These are phyloP conservation scores for Alternaria ethzedia DNA, from an alignment of 2,329 filamentous ascomycete genomes.

Conservation along the genomic window DNA sequence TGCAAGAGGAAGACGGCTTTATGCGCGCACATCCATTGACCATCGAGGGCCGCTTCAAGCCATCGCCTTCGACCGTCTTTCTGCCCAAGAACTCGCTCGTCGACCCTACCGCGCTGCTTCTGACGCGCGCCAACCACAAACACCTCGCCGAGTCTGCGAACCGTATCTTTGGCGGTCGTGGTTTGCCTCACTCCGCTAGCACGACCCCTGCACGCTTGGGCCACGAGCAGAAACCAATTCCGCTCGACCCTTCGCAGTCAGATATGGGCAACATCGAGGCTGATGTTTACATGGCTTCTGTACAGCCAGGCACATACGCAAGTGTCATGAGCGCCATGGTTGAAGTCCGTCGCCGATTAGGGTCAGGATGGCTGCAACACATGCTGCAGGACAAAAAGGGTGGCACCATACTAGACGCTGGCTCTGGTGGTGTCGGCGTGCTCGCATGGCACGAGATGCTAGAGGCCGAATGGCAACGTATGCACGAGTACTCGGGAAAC, in stretches of 20 bases:
- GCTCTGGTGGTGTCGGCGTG: slow-evolving; percentile 74
- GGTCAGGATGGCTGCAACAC: slow-evolving; percentile 71
- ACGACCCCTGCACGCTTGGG: slow-evolving; percentile 62
- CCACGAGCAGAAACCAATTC: slow-evolving; percentile 68
- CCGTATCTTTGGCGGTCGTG: slow-evolving; percentile 75
- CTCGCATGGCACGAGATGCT: slow-evolving; percentile 80
- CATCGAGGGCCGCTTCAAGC: slow-evolving; percentile 73
- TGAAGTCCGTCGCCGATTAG: slow-evolving; percentile 76
- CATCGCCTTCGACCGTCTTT: slow-evolving; percentile 74
- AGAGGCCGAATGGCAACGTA: slow-evolving; percentile 78
- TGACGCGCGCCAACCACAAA: slow-evolving; percentile 68
- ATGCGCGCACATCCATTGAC: slow-evolving; percentile 77
- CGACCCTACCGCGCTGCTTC: slow-evolving; percentile 70
- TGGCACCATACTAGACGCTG: slow-evolving; percentile 75
- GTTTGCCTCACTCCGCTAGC: slow-evolving; percentile 78
- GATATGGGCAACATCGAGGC: slow-evolving; percentile 78
- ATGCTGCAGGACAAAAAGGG: slow-evolving; percentile 66
- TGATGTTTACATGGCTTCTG: slow-evolving; percentile 72
- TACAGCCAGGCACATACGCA: slow-evolving; percentile 75
- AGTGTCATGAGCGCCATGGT: slow-evolving; percentile 71
- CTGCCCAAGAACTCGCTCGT: slow-evolving; percentile 74
- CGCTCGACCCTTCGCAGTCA: slow-evolving; percentile 67
- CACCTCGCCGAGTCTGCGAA: slow-evolving; percentile 78
- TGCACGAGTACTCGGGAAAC: slow-evolving; percentile 54
- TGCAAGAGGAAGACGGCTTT: slow-evolving; percentile 47